Conservation (phyloP, 768 basidiomycete species). For the Tylopilus subfusipes region DNA sequence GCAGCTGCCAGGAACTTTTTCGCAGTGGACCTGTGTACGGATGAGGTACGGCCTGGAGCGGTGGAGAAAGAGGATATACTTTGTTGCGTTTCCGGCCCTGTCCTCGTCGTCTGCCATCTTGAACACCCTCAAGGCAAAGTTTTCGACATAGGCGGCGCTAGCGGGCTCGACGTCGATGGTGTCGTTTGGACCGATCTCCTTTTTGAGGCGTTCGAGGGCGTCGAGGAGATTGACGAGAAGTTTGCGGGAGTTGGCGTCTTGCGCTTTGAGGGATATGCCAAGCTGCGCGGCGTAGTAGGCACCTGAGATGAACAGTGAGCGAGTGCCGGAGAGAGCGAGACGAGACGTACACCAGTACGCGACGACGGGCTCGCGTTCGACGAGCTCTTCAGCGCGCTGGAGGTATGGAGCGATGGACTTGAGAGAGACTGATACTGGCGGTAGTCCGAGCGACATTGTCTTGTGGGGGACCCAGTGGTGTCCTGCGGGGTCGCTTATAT, state of each 20-base stretch:
- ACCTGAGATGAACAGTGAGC: slow-evolving; percentile 43
- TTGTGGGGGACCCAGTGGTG: neutral
- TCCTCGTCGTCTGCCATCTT: slow-evolving; percentile 88
- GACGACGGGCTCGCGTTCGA: slow-evolving; percentile 76
- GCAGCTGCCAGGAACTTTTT: slow-evolving; percentile 94
- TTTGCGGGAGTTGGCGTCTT: slow-evolving; percentile 58
- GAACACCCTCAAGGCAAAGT: slow-evolving; percentile 93
- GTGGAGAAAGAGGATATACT: slow-evolving; percentile 42
- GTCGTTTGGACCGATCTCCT: slow-evolving; percentile 67
- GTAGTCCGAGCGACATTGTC: slow-evolving; percentile 47
- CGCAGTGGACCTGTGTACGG: slow-evolving; percentile 66
- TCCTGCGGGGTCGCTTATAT: neutral
- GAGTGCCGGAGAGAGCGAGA: neutral
- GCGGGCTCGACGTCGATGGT: slow-evolving; percentile 79
- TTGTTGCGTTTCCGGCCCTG: slow-evolving; percentile 67
- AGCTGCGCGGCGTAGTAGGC: slow-evolving; percentile 90
- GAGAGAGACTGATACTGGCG: slow-evolving; percentile 57
- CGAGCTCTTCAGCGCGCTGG: slow-evolving; percentile 87
- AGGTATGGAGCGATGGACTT: slow-evolving; percentile 75
- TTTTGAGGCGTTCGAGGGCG: slow-evolving; percentile 77
- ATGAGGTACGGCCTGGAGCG: slow-evolving; percentile 6
- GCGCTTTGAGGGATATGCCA: slow-evolving; percentile 72
- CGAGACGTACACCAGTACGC: slow-evolving; percentile 88
- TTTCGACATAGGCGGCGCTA: slow-evolving; percentile 88
- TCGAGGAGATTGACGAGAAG: slow-evolving; percentile 74